Percentiles rank a stretch among this genome's conserved stretches.
Evolutionary conservation across 2,329 filamentous ascomycete genomes (phyloP).

Genomic region (Cladosporium colombiae): DNA sequence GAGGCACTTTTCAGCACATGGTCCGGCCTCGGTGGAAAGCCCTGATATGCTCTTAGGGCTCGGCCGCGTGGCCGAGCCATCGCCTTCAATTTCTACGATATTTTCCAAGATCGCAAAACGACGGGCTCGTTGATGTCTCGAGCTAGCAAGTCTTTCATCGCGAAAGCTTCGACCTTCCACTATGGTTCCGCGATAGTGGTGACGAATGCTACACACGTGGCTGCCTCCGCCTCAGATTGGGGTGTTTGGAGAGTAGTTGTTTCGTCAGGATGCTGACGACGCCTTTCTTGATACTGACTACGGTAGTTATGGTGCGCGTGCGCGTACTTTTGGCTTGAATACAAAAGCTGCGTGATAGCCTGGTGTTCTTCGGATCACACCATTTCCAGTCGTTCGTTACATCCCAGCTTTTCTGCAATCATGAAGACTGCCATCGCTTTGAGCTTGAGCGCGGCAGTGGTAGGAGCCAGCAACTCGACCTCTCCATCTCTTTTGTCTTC

Average conservation of each 20-base stretch:
- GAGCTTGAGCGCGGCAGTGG: neutral
- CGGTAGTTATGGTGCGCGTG: neutral
- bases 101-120: neutral
- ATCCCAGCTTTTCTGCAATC: neutral
- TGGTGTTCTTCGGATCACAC: too few species aligned
- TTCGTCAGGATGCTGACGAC: conserved; percentile 1
- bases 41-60: neutral
- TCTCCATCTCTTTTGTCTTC: conserved; percentile 3
- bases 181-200: neutral
- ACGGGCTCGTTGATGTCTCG: neutral
- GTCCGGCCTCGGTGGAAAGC: neutral
- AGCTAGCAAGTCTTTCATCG: neutral
- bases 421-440: neutral
- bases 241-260: neutral
- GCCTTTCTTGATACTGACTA: neutral
- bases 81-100: neutral
- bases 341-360: neutral
- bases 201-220: conserved; percentile 6
- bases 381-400: neutral
- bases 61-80: conserved; percentile 11
- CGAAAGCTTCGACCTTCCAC: neutral
- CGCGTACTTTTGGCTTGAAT: neutral
- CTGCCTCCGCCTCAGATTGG: neutral
- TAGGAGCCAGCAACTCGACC: neutral
- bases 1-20: too few species aligned